A percentile compares a stretch with the other conserved stretches of the same genome.
These are phyloP conservation scores for Hypsizygus marmoreus DNA, from an alignment of 768 basidiomycete genomes.

Conservation along the genomic window DNA sequence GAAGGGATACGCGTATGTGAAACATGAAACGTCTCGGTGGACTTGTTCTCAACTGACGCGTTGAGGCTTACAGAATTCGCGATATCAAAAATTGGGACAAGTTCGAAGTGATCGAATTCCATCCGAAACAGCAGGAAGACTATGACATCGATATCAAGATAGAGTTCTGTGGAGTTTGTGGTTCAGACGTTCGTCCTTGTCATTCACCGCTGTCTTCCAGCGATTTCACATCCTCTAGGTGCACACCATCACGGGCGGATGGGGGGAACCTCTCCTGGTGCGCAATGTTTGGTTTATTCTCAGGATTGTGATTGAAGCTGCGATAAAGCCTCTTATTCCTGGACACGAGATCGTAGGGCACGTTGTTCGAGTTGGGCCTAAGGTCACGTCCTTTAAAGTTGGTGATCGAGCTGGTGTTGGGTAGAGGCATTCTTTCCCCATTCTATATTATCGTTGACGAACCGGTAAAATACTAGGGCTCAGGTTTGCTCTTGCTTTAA, in stretches of 20 bases:
- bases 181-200: constrained; percentile 43
- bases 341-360: constrained; percentile 61
- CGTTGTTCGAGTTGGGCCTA: constrained; percentile 52
- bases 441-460: too few relatives aligned
- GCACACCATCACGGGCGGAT: constrained; percentile 40
- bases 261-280: constrained; percentile 34
- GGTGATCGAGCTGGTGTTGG: constrained; percentile 57
- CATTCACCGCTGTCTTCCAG: background rate
- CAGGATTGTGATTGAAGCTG: background rate
- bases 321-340: constrained; percentile 36
- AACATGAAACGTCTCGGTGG: background rate
- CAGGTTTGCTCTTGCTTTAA: constrained; percentile 46
- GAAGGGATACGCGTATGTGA: constrained; percentile 15
- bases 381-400: constrained; percentile 55
- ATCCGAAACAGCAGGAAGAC: constrained; percentile 53
- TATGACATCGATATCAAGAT: constrained; percentile 60
- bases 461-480: too few relatives aligned
- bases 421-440: constrained; percentile 21
- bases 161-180: constrained; percentile 53
- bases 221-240: constrained; percentile 24
- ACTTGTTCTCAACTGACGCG: background rate
- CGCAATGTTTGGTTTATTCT: background rate
- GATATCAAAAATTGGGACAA: constrained; percentile 39
- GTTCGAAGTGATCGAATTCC: constrained; percentile 45
- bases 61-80: constrained; percentile 25